Evolutionary conservation across 2,329 filamentous ascomycete species (phyloP).

Genomic region (Berkeleyomyces basicola): DNA sequence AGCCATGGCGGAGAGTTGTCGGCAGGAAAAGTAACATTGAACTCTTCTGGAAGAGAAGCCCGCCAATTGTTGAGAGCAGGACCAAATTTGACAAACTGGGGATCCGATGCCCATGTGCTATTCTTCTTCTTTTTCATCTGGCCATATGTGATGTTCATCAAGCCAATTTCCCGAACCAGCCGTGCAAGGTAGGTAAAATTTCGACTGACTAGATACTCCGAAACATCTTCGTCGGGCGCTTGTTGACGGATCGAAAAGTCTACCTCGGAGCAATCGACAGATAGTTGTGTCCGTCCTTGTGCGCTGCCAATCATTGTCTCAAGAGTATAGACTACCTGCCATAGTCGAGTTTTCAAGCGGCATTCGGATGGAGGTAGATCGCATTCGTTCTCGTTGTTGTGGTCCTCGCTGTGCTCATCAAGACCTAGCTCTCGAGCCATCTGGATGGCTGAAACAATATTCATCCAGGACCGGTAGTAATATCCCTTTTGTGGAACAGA

Average conservation of each 20-base stretch:
- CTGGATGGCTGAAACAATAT: conserved; percentile 74
- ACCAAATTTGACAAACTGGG: conserved; percentile 65
- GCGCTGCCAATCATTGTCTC: conserved; percentile 89
- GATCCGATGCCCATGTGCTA: conserved; percentile 57
- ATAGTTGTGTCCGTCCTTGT: conserved; percentile 69
- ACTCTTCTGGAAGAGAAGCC: conserved; percentile 57
- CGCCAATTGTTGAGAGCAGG: conserved; percentile 63
- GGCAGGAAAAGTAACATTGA: conserved; percentile 59
- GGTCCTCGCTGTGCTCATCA: conserved; percentile 69
- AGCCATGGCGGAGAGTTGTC: conserved; percentile 74
- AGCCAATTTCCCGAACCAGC: conserved; percentile 59
- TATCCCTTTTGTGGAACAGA: conserved; percentile 86
- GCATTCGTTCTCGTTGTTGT: conserved; percentile 56
- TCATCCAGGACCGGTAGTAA: conserved; percentile 96
- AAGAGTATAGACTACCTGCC: conserved; percentile 73
- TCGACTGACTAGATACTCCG: conserved; percentile 61
- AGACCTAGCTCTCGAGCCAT: conserved; percentile 88
- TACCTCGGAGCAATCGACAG: conserved; percentile 57
- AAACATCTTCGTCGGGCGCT: conserved; percentile 50
- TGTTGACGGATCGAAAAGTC: conserved; percentile 53
- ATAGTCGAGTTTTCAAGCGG: conserved; percentile 67
- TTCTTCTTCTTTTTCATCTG: conserved; percentile 57
- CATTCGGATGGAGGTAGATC: conserved; percentile 57
- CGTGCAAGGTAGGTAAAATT: conserved; percentile 72
- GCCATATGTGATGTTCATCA: conserved; percentile 59